Base-by-base conservation (phyloP, 23 red algal genomes). In the Gracilaria caudata region DNA sequence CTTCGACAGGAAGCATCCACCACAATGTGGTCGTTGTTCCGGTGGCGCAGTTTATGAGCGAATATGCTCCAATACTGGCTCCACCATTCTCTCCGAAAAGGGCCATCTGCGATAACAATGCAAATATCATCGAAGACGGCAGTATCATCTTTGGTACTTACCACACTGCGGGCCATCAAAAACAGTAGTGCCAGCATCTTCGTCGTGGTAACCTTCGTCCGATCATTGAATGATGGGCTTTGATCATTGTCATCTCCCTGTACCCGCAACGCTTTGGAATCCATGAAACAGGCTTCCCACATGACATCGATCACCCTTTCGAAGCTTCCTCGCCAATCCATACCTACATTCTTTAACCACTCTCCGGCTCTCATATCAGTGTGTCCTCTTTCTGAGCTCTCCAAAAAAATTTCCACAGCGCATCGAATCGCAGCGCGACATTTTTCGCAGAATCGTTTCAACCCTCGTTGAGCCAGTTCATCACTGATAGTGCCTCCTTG, bases 141-240 rank as follows among this genome's bases (percentile, higher is more conserved):
- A 45, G 16, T 34, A 47, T 77, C 84, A 14, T 30, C 37, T 10
- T 32, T 39, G 3, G 32, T 12, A 14, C 40, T 71, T 26, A 84
- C 12, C 12, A 78, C 39, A 44, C 71, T 78, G 9, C 84, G 35
- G 29, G 64, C 30, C 6, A 89, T 78, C 25, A 77, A 8, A 65
- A 89, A 89, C 32, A 89, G 28, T 36, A 89, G 44, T 26, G 73
- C 72, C 23, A 89, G 78, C 71, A 71, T 66, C 86, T 89, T 80
- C 45, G 55, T 77, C 0, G 55, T 54, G 29, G 86, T 89, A 3
- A 77, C 86, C 38, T 77, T 89, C 16, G 71, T 26, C 16, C 74
- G 53, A 59, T 77, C 72, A 8, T 29, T 58, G 40, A 35, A 79
- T 6, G 24, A 25, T 2, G 86, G 71, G 40, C 74, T 79, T 7